Evolutionary conservation across 2,329 filamentous ascomycete species (phyloP).

Genomic region (Raffaelea arxii): DNA sequence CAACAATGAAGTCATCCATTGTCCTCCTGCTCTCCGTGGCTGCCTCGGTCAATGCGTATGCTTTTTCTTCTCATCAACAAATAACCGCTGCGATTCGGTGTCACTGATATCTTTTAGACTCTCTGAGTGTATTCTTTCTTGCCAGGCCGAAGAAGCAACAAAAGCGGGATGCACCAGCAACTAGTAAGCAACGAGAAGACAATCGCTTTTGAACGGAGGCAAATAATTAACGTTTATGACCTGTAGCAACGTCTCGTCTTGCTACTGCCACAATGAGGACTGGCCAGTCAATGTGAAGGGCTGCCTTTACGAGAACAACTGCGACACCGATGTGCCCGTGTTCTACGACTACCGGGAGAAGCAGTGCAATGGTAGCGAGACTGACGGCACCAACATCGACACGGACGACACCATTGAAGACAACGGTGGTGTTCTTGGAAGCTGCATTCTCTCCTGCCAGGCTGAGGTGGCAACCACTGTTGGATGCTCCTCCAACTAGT

Average conservation of each 20-base stretch:
- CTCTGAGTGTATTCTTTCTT: not conserved
- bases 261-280: constrained; percentile 1
- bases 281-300: not conserved
- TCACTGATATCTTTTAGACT: not conserved
- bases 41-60: constrained; percentile 1
- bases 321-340: not conserved
- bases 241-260: not conserved
- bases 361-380: not conserved
- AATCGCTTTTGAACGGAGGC: not conserved
- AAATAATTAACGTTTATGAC: not conserved
- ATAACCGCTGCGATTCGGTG: too few species aligned
- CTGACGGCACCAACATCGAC: not conserved
- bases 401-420: not conserved
- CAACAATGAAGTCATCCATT: not conserved
- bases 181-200: not conserved
- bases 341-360: not conserved
- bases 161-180: not conserved
- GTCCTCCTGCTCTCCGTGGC: not conserved
- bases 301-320: constrained; percentile 2
- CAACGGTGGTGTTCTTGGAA: not conserved
- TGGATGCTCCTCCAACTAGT: not conserved
- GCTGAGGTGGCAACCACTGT: not conserved
- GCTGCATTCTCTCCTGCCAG: not conserved
- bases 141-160: not conserved
- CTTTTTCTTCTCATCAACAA: not conserved